Evolutionary conservation across 2,329 filamentous ascomycete species (phyloP).

Genomic region (Fusarium sarcochroum): DNA sequence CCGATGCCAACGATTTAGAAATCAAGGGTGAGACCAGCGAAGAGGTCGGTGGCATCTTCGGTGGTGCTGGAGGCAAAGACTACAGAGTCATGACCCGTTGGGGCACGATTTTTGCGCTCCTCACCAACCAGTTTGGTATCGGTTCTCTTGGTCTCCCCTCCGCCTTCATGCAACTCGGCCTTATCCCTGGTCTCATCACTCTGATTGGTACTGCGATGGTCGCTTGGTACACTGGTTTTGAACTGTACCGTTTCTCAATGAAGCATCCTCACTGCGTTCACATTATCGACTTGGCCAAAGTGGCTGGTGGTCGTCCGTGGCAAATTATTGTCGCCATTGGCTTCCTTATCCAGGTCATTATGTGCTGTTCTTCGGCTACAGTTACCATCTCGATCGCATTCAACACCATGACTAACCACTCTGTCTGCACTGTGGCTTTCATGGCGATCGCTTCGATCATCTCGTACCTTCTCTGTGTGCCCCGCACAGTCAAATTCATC

Average conservation of each 20-base stretch:
- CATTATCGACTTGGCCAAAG: constrained; percentile 75
- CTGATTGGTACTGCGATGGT: constrained; percentile 73
- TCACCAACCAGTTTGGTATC: constrained; percentile 46
- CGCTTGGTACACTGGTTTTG: constrained; percentile 68
- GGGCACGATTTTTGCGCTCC: constrained; percentile 37
- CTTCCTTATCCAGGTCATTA: constrained; percentile 27
- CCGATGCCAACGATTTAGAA: constrained; percentile 1
- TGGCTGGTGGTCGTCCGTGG: constrained; percentile 55
- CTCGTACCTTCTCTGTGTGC: constrained; percentile 18
- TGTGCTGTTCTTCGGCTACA: constrained; percentile 24
- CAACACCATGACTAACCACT: constrained; percentile 25
- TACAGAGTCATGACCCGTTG: constrained; percentile 40
- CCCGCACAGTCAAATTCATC: constrained; percentile 30
- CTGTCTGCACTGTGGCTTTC: constrained; percentile 25
- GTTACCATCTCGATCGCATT: constrained; percentile 31
- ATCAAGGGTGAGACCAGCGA: constrained; percentile 16
- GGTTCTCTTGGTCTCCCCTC: constrained; percentile 75
- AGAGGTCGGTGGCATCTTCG: constrained; percentile 26
- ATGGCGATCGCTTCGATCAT: constrained; percentile 17
- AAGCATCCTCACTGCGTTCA: constrained; percentile 76
- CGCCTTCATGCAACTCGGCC: constrained; percentile 75
- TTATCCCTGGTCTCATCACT: constrained; percentile 76
- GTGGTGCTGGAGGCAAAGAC: constrained; percentile 34
- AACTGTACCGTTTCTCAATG: constrained; percentile 73
- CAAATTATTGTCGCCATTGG: constrained; percentile 21